A percentile compares a stretch with the other conserved stretches of the same genome.
phyloP scores from a whole-genome alignment of 495 filamentous ascomycete genomes.

The Aspergillus taichungensis region DNA sequence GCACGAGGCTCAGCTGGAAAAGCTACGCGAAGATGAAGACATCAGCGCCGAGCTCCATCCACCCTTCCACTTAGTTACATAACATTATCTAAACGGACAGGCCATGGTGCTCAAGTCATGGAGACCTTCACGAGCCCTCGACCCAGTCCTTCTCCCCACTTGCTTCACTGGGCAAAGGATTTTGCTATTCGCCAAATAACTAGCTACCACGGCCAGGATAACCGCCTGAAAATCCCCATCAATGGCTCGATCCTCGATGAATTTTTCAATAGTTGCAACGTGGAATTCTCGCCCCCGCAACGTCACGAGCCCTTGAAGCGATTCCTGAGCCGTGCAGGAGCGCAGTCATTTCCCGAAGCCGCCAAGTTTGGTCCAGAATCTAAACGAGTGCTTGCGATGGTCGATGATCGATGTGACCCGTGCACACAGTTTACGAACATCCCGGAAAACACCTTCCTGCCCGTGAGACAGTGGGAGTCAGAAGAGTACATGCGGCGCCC shows the following conservation, averaged over 20 bases:
- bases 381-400: constrained; percentile 4
- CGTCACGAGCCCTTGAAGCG: constrained; percentile 6
- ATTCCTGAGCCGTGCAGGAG: constrained; percentile 9
- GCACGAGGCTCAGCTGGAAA: no score
- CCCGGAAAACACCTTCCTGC: constrained; percentile 8
- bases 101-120: no score
- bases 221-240: constrained; percentile 4
- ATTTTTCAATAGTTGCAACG: constrained; percentile 9
- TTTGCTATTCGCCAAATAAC: constrained; percentile 10
- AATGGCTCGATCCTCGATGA: constrained; percentile 7
- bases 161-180: constrained; percentile 6
- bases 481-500: constrained; percentile 9
- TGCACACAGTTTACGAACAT: constrained; percentile 7
- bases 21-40: no score
- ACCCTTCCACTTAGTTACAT: no score
- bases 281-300: constrained; percentile 7
- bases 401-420: constrained; percentile 14
- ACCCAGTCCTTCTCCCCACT: no score
- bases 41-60: no score
- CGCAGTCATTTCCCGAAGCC: constrained; percentile 3
- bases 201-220: constrained; percentile 7
- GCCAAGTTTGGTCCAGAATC: neutral
- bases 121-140: no score
- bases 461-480: constrained; percentile 11
- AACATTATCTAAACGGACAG: no score